Evolutionary conservation across 2,329 filamentous ascomycete species (phyloP).

Genomic region (Beauveria sp.): DNA sequence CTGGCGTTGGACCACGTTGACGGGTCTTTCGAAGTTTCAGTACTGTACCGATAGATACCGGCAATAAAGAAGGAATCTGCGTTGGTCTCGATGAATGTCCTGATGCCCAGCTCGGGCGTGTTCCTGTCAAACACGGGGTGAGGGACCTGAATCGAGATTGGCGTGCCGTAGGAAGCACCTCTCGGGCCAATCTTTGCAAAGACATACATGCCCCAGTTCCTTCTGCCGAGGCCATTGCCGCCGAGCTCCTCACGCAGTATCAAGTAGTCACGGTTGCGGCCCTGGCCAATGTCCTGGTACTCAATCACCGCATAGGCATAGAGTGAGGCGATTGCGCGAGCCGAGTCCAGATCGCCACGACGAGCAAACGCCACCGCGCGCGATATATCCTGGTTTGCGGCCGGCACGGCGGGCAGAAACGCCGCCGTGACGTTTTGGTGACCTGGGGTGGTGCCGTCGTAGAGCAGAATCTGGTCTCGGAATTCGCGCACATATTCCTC

Average conservation of each 20-base stretch:
- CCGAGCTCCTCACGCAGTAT: not conserved
- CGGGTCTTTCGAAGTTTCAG: not conserved
- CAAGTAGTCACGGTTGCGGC: conserved; percentile 4
- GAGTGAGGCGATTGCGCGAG: not conserved
- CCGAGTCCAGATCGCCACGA: not conserved
- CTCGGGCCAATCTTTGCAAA: not conserved
- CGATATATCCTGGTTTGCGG: conserved; percentile 4
- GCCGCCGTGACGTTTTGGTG: not conserved
- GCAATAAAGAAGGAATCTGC: conserved; percentile 6
- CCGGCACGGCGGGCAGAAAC: not conserved
- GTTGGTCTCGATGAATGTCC: conserved; percentile 3
- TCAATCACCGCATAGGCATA: conserved; percentile 3
- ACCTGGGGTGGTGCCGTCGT: not conserved
- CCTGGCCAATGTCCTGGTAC: not conserved
- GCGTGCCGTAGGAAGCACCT: conserved; percentile 3
- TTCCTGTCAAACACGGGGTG: conserved; percentile 8
- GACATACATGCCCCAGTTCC: conserved; percentile 9
- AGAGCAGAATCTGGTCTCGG: not conserved
- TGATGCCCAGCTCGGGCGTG: not conserved
- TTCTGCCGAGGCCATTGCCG: not conserved
- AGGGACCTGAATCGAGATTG: conserved; percentile 1
- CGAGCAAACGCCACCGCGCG: not conserved
- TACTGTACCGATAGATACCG: not conserved
- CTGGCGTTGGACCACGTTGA: not conserved
- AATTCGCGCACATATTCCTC: conserved; percentile 3